Percentiles rank a stretch among this genome's conserved stretches.
phyloP scores from a whole-genome alignment of 1,139 yeast genomes.

The Ogataea hybrid region DNA sequence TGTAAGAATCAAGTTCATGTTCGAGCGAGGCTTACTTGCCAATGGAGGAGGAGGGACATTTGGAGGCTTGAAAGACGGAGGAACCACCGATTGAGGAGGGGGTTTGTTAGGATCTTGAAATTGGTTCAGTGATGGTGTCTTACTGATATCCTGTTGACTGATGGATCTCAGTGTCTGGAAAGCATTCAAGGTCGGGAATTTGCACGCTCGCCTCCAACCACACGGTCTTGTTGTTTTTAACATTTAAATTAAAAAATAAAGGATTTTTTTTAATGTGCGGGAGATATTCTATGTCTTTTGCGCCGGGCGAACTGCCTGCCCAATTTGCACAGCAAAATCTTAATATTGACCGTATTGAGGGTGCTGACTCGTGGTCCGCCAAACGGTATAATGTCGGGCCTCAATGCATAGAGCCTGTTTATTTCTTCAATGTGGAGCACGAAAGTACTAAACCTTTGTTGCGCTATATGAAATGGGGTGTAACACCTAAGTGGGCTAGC shows the following conservation, averaged over 20 bases:
- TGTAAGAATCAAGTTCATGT: background rate
- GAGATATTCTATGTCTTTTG: conserved; percentile 41
- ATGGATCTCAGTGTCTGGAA: background rate
- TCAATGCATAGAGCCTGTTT: conserved; percentile 46
- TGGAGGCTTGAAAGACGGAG: background rate
- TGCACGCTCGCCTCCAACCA: background rate
- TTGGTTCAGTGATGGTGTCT: conserved; percentile 29
- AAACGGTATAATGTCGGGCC: conserved; percentile 52
- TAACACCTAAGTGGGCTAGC: conserved; percentile 52
- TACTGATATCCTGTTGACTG: conserved; percentile 13
- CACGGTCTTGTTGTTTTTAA: background rate
- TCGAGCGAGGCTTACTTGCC: background rate
- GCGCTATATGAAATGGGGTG: conserved; percentile 58
- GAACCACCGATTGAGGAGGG: conserved; percentile 14
- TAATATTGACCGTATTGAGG: conserved; percentile 20
- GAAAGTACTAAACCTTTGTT: conserved; percentile 24
- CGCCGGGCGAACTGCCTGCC: conserved; percentile 25
- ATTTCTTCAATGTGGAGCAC: conserved; percentile 20
- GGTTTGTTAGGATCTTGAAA: conserved; percentile 29
- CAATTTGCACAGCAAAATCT: conserved; percentile 27
- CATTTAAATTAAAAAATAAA: conserved; percentile 1
- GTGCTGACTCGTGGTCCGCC: conserved; percentile 13
- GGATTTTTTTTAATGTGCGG: conserved; percentile 41
- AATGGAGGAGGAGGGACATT: too few species aligned
- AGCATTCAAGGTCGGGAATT: background rate